phyloP scores from a whole-genome alignment of 352 stramenopile species.

The Phytopythium ostracodes region DNA sequence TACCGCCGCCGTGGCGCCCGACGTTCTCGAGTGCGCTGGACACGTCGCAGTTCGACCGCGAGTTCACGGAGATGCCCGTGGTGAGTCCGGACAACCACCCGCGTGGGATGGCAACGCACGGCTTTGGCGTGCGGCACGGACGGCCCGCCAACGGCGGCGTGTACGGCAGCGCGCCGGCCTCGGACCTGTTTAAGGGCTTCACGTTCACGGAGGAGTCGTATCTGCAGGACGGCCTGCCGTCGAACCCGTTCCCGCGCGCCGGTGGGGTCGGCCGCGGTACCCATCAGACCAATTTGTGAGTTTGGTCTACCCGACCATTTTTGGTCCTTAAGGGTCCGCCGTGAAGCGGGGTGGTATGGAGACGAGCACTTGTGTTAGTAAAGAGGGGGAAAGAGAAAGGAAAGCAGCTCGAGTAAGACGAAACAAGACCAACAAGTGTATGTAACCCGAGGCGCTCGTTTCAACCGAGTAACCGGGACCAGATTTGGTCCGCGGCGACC shows the following conservation, averaged over 20 bases:
- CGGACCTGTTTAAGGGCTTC: slow-evolving; percentile 82
- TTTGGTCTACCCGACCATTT: not conserved
- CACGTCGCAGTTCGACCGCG: slow-evolving; percentile 97
- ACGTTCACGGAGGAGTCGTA: slow-evolving; percentile 85
- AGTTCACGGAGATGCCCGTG: slow-evolving; percentile 97
- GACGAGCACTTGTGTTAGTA: slow-evolving; percentile 6
- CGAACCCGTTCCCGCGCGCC: slow-evolving; percentile 9
- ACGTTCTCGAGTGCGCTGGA: slow-evolving; percentile 92
- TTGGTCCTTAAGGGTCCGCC: no score
- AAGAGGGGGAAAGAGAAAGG: not conserved
- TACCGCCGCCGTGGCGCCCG: slow-evolving; percentile 91
- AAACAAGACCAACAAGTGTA: slow-evolving; percentile 3
- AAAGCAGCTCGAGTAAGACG: not conserved
- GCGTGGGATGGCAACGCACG: slow-evolving; percentile 46
- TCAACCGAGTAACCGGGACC: not conserved
- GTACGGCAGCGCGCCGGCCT: slow-evolving; percentile 50
- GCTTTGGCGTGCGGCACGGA: slow-evolving; percentile 46
- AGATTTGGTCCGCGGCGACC: not conserved
- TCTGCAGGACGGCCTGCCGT: slow-evolving; percentile 52
- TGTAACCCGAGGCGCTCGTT: not conserved
- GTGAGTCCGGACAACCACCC: slow-evolving; percentile 86
- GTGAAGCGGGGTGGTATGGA: not conserved
- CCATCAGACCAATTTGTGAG: slow-evolving; percentile 4
- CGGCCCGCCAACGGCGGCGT: slow-evolving; percentile 29
- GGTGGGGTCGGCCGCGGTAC: slow-evolving; percentile 5